Base-by-base conservation (phyloP, 2,329 filamentous ascomycete species). In the Aspergillus chevalieri region DNA sequence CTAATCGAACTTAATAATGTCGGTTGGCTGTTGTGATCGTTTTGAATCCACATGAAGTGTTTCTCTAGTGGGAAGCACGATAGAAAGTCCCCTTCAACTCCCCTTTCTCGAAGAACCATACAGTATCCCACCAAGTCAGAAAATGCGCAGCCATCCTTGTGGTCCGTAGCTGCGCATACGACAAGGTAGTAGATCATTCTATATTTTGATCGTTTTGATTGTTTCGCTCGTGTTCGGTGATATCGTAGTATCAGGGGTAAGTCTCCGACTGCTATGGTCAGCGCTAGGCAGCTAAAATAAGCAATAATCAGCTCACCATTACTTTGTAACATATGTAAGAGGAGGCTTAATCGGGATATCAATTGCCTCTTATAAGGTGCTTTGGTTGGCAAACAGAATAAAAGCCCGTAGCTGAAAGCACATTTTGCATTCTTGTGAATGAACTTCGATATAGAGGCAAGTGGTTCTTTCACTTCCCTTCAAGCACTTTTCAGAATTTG, bases 61-160 rank as follows among this genome's bases (percentile, higher is more conserved):
- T 43, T 4, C n/a, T 43, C n/a, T 14, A 43, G 41, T 28, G 41
- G 41, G 15, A 43, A 43, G 10, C 41, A 43, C 15, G 41, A 43
- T 8, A 12, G 15, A 14, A 26, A 43, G 19, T 43, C 41, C 2
- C 39, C 41, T 43, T 19, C 22, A 4, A 43, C 22, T 6, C 22
- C 21, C 14, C n/a, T 22, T 10, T 43, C 22, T 7, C 8, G 22
- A 12, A 43, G 6, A 5, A 10, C 12, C 41, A 28, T 43, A 12
- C 41, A 15, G 24, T 17, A 43, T n/a, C 41, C 22, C 19, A 8
- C 28, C 8, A 43, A 43, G 15, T 43, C 41, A 14, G 41, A 43
- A 10, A 43, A 43, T 4, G 24, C 52, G 36, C 55, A 47, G 43
- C 54, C 47, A 46, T 46, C 30, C 22, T 41, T 52, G 39, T 47